Base-by-base conservation (phyloP, 2,329 filamentous ascomycete species). In the Penicillium sp. region DNA sequence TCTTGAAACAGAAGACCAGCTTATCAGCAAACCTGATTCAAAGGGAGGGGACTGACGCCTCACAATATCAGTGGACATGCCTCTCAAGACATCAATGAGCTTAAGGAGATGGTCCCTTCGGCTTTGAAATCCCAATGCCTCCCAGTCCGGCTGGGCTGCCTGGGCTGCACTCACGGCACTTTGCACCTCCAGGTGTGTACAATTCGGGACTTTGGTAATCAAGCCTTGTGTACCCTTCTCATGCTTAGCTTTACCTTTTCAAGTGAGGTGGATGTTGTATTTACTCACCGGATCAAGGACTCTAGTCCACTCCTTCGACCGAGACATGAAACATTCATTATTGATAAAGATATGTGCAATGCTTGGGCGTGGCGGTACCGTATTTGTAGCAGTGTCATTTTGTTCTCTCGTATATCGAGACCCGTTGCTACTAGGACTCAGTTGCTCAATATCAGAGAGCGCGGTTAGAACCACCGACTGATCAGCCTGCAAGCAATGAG, bases 281-380 rank as follows among this genome's bases (percentile, higher is more conserved):
- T 14, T 20, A 18, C 42, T 29, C 47, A 58, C 58, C n/a, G 60
- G 60, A 49, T 62, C 54, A 11, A 57, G 27, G 4, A 61, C 56
- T 38, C 51, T 58, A 0, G 49, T 55, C 60, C 58, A 62, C 14
- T 44, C 49, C 32, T 54, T 51, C 4, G 60, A 53, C 42, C 27
- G 54, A 5, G 51, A 65, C 49, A 54, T 57, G n/a, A 51, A 42
- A 18, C 44, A 39, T 40, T 54, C 44, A 39, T 62, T 61, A 38
- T 60, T 56, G 28, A 62, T 51, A 24, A 58, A 59, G 3, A 58
- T 42, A 37, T 56, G 54, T n/a, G 48, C 50, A 11, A 55, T 45
- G 1, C 47, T 47, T 43, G 41, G 68, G 34, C 13, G 69, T 49
- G 13, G 67, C 61, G 24, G 49, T 47, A 43, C 24, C 6, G 6